A percentile compares a stretch with the other conserved stretches of the same genome.
Conservation (phyloP, 106 monocot genomes). For the Dactylorhiza incarnata region DNA sequence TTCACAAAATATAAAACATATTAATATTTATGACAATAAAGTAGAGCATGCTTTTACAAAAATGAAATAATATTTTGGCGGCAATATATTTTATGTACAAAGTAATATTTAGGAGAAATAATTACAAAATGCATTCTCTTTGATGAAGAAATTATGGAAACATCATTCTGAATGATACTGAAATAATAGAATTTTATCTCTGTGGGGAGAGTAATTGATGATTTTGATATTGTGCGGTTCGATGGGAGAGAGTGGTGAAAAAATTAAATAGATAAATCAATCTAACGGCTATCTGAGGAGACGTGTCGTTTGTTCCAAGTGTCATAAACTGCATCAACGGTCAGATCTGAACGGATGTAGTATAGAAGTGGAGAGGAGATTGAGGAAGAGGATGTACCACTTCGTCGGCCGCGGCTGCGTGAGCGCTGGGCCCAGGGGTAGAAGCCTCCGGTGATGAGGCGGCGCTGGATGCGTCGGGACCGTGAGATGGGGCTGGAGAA, state of each 20-base stretch:
- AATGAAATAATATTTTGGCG: background rate
- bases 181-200: too few species aligned
- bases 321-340: background rate
- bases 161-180: too few species aligned
- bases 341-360: background rate
- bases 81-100: too few species aligned
- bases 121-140: background rate
- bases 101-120: too few species aligned
- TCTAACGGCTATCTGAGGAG: background rate
- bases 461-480: background rate
- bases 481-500: background rate
- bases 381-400: background rate
- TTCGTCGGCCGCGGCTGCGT: constrained; percentile 9
- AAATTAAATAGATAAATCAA: too few species aligned
- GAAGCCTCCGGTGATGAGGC: constrained; percentile 1
- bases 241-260: too few species aligned
- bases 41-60: too few species aligned
- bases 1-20: background rate
- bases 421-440: constrained; percentile 10
- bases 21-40: background rate
- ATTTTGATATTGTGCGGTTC: too few species aligned
- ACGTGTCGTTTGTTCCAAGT: background rate
- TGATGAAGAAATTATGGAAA: background rate
- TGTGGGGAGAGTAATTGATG: too few species aligned
- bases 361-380: background rate